Evolutionary conservation across 805 yeast species (phyloP).

Genomic region (Zygosaccharomyces bailii): DNA sequence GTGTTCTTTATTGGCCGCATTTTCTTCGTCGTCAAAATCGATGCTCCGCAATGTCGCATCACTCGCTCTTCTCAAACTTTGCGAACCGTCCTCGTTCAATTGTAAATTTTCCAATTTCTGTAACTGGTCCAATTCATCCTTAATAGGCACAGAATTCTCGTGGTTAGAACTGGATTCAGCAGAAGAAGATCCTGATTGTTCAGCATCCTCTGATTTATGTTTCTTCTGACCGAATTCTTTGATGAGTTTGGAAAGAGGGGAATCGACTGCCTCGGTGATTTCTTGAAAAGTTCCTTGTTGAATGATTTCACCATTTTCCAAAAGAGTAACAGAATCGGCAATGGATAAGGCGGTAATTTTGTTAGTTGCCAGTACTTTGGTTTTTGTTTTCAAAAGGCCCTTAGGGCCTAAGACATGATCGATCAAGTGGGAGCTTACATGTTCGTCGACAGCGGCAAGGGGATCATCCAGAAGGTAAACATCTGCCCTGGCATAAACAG

Average conservation of each 20-base stretch:
- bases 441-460: slow-evolving; percentile 95
- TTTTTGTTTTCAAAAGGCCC: slow-evolving; percentile 71
- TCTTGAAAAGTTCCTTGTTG: slow-evolving; percentile 64
- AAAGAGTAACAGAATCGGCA: slow-evolving; percentile 66
- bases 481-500: slow-evolving; percentile 93
- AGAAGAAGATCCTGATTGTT: slow-evolving; percentile 18
- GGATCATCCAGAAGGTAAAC: slow-evolving; percentile 89
- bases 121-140: slow-evolving; percentile 33
- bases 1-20: slow-evolving; percentile 54
- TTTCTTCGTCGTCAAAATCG: slow-evolving; percentile 39
- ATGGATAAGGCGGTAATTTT: slow-evolving; percentile 75
- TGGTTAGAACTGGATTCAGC: slow-evolving; percentile 12
- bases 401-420: slow-evolving; percentile 77
- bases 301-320: slow-evolving; percentile 62
- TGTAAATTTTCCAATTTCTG: slow-evolving; percentile 29
- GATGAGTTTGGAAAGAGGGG: slow-evolving; percentile 53
- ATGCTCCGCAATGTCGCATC: slow-evolving; percentile 38
- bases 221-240: slow-evolving; percentile 57
- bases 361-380: slow-evolving; percentile 81
- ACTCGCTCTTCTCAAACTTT: slow-evolving; percentile 61
- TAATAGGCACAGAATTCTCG: slow-evolving; percentile 28
- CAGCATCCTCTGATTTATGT: slow-evolving; percentile 19
- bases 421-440: slow-evolving; percentile 84
- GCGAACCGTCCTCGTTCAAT: slow-evolving; percentile 32
- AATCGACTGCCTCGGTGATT: slow-evolving; percentile 41